phyloP scores from a whole-genome alignment of 1,139 yeast species.

The Arxiozyma telluris region DNA sequence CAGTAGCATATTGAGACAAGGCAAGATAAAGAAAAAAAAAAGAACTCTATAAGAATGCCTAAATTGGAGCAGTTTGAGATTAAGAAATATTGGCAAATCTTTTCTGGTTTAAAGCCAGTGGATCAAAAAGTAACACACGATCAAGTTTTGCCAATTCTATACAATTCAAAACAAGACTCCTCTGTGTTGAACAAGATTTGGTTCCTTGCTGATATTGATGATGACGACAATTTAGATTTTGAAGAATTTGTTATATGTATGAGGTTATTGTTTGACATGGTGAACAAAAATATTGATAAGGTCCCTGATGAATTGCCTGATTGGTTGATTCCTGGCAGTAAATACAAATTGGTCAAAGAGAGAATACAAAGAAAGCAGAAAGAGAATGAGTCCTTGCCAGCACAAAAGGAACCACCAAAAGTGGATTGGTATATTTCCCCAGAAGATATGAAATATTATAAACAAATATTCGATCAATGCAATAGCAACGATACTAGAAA shows the following conservation, averaged over 20 bases:
- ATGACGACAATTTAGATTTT: constrained; percentile 84
- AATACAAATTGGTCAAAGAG: constrained; percentile 59
- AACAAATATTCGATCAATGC: constrained; percentile 57
- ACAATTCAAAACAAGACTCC: constrained; percentile 77
- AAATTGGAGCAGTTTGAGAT: constrained; percentile 90
- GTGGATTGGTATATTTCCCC: constrained; percentile 98
- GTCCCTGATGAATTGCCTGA: constrained; percentile 72
- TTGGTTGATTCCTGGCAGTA: constrained; percentile 88
- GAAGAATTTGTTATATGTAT: constrained; percentile 97
- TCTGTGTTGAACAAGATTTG: constrained; percentile 72
- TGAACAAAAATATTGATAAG: constrained; percentile 57
- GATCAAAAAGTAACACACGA: constrained; percentile 76
- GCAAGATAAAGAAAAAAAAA: not conserved
- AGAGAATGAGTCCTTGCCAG: constrained; percentile 24
- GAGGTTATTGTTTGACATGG: constrained; percentile 86
- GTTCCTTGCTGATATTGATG: constrained; percentile 89
- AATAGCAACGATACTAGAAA: constrained; percentile 46
- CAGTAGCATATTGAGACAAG: not conserved
- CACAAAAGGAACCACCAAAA: constrained; percentile 29
- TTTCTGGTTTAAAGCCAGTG: constrained; percentile 76
- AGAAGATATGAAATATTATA: constrained; percentile 68
- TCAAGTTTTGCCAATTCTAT: constrained; percentile 75
- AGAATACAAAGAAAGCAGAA: constrained; percentile 47
- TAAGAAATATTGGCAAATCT: constrained; percentile 94
- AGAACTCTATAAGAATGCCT: constrained; percentile 24